Evolutionary conservation across 192 early-diverging fungal species (phyloP), one percentile per base, ranked within the genome.

Genomic region (Funneliformis geosporum): DNA sequence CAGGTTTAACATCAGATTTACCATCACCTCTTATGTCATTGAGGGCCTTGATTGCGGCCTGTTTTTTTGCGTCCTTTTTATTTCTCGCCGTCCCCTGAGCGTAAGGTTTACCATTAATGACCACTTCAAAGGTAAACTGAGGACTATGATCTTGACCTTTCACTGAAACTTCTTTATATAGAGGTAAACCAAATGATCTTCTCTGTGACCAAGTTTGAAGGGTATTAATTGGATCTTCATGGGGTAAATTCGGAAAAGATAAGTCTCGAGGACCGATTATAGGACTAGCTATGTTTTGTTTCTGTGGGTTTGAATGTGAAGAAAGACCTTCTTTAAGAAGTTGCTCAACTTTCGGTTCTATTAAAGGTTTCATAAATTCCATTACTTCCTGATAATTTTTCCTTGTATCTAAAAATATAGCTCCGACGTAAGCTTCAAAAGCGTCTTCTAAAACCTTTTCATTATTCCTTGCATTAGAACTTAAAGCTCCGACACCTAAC

Each of bases 391-490:
- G 14, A 10, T 43, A 40, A 42, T 69, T n/a, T 69, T 21, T 69
- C 1, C 21, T 10, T 9, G 39, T 23, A 10, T 69, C 67, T 40
- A 69, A 69, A 69, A 42, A 69, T 43, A 69, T 2, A 6, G 67
- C 67, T 23, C 67, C 67, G 21, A 69, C 23, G n/a, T 69, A 69
- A 21, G 67, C 67, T 69, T 69, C 67, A 23, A 69, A 69, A 21
- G 67, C 10, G 23, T 69, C 67, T 18, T 69, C 67, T 42, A 69
- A 69, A 44, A 33, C 23, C 42, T 42, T 69, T n/a, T 69, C 67
- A 69, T 43, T 69, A n/a, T 40, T 69, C n/a, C 67, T 69, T 33
- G 25, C 64, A 33, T 33, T 33, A 10, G 67, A 42, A 8, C 7
- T 9, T 10, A n/a, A 18, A 2, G 67, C 33, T n/a, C 67, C 67